Evolutionary conservation across 805 yeast species (phyloP).

Genomic region (Ascoidea tarda): DNA sequence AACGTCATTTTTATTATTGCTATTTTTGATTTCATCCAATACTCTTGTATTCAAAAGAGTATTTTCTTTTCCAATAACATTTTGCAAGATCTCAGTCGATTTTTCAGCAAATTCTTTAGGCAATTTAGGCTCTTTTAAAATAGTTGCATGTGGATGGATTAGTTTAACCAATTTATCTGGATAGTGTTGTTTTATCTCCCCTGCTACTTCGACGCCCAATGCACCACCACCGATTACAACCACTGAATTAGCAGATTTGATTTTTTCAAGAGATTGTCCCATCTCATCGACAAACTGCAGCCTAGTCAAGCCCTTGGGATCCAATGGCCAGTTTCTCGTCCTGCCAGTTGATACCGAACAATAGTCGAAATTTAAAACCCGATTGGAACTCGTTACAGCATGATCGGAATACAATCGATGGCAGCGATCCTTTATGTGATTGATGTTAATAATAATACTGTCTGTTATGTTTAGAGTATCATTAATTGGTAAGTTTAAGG

Average conservation of each 20-base stretch:
- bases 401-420: conserved; percentile 3
- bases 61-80: conserved; percentile 11
- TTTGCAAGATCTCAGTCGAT: conserved; percentile 8
- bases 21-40: conserved; percentile 9
- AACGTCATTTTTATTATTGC: conserved; percentile 10
- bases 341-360: conserved; percentile 34
- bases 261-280: conserved; percentile 18
- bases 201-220: conserved; percentile 35
- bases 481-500: conserved; percentile 13
- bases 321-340: conserved; percentile 38
- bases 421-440: conserved; percentile 11
- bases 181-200: conserved; percentile 26
- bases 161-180: conserved; percentile 23
- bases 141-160: conserved; percentile 25
- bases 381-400: conserved; percentile 1
- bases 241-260: conserved; percentile 22
- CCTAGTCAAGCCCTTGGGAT: conserved; percentile 29
- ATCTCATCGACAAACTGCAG: conserved; percentile 27
- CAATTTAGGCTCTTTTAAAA: conserved; percentile 25
- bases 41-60: conserved; percentile 20
- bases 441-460: conserved; percentile 12
- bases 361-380: conserved; percentile 26
- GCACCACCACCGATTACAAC: conserved; percentile 40
- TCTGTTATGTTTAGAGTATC: conserved; percentile 11
- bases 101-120: conserved; percentile 12